Base-by-base conservation (phyloP, 2,329 filamentous ascomycete genomes). In the Penicillium rolfsii region DNA sequence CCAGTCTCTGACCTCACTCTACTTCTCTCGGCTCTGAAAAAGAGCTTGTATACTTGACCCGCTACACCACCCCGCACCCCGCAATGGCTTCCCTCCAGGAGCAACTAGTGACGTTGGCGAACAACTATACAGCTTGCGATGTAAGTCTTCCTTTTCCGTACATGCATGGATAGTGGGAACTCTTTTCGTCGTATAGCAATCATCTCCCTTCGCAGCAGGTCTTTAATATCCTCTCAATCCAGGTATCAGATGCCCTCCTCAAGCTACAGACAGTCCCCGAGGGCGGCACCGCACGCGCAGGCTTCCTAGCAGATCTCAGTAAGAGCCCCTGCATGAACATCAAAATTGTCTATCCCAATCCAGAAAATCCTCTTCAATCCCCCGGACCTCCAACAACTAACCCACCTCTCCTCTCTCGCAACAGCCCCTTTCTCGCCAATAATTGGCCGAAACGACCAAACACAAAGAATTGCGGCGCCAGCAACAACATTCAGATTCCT, bases 161-260 rank as follows among this genome's bases (percentile, higher is more conserved):
- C 11, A 19, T 6, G 4, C 5, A 43, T 11, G 8, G 3, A 11
- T 1, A 33, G 5, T 24, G 7, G 2, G 38, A n/a, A 8, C 16
- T 40, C 40, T 22, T 12, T 36, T 8, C 24, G 9, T 22, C 5
- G 12, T 43, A 43, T 12, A 12, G 5, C 9, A 12, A 19, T 9
- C 45, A 3, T 14, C 16, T 50, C 14, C 16, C 2, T 22, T 4
- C n/a, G 22, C 11, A 8, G 16, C 12, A 4, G n/a, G 2, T 9
- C 30, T 52, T 46, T 52, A 26, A 52, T 50, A 12, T 26, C 28
- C n/a, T 12, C 7, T 41, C 14, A 5, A 5, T 33, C 36, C 55
- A 91, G 81, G 80, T 91, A 62, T 90, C 89, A 11, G 90, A 93
- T 73, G 89, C 89, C 5, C 82, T 93, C 1, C 81, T 91, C 58